Base-by-base conservation (phyloP, 306 rosid genomes). In the Vigna mungo region DNA sequence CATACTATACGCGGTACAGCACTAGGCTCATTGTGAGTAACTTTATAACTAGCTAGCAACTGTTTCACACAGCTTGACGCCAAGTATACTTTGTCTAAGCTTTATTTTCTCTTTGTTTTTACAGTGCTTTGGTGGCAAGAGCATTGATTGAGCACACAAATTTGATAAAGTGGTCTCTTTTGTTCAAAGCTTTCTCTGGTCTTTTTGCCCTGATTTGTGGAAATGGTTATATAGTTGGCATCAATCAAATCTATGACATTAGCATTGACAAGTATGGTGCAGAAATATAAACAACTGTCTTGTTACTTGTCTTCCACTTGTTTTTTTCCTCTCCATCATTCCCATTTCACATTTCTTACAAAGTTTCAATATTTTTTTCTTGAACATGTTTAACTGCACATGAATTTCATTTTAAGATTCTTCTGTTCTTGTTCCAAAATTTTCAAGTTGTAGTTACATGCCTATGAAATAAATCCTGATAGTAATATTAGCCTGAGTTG, bases 201-300 rank as follows among this genome's bases (percentile, higher is more conserved):
- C 92, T 94, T 76, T 83, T 90, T 81, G 98, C 98, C 47, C 85
- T 94, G 59, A 84, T 92, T 60, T 94, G 97, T 49, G 97, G 98
- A 83, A 94, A 94, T 79, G 96, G 98, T 83, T 94, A 89, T 84
- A 94, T 92, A 52, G 98, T 94, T 71, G 98, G 98, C 83, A 90
- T 94, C 90, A 94, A 94, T 84, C 98, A 94, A 93, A 94, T 94
- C 71, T 92, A 94, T 43, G 98, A 94, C 85, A 86, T 94, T 75
- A 83, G 87, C 76, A 94, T 94, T 73, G 98, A 94, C 90, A 94
- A 94, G 98, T 94, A 94, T 9, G 93, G 65, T 6, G 62, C 58
- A n/a, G 73, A 66, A 53, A 69, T 71, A 41, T 64, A 25, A 11
- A 23, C 6, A 80, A 80, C 68, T 66, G 21, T 43, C 70, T 17